Evolutionary conservation across 2,329 filamentous ascomycete species (phyloP).

Genomic region (Pseudocercospora vitis): DNA sequence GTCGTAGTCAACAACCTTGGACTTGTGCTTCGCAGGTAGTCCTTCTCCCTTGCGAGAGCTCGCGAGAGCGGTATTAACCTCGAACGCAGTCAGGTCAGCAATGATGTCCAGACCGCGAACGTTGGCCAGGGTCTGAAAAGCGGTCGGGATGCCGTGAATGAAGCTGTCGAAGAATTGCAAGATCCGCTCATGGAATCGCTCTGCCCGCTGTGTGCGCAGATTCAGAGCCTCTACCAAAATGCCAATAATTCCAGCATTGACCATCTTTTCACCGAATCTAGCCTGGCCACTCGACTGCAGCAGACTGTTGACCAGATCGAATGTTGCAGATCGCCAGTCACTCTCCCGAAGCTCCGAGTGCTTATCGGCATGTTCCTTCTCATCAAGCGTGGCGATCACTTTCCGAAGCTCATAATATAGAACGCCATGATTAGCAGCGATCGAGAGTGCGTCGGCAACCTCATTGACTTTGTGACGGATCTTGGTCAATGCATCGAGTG

Average conservation of each 20-base stretch:
- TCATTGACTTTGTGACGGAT: constrained; percentile 76
- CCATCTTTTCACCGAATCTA: constrained; percentile 77
- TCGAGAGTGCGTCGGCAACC: constrained; percentile 85
- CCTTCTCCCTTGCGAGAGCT: constrained; percentile 68
- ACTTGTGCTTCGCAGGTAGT: constrained; percentile 70
- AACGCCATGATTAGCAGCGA: constrained; percentile 94
- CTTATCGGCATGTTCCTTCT: constrained; percentile 55
- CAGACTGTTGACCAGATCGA: constrained; percentile 81
- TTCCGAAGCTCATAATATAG: constrained; percentile 91
- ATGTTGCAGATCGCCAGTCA: constrained; percentile 86
- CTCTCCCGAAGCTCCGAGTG: constrained; percentile 66
- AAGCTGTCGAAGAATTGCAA: constrained; percentile 86
- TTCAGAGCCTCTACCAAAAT: constrained; percentile 86
- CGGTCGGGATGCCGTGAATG: constrained; percentile 76
- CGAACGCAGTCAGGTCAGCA: constrained; percentile 78
- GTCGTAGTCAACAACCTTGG: constrained; percentile 84
- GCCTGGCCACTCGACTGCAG: constrained; percentile 52
- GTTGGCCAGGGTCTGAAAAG: constrained; percentile 77
- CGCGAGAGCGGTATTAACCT: constrained; percentile 69
- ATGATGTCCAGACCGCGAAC: constrained; percentile 86
- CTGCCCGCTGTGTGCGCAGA: constrained; percentile 76
- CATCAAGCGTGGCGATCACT: constrained; percentile 77
- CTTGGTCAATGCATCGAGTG: constrained; percentile 81
- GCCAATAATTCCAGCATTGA: constrained; percentile 84
- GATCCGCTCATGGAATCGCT: constrained; percentile 79